Percentiles rank a stretch among this genome's conserved stretches.
These are phyloP conservation scores for Hanseniaspora occidentalis DNA, from an alignment of 805 yeast genomes.

Conservation along the genomic window DNA sequence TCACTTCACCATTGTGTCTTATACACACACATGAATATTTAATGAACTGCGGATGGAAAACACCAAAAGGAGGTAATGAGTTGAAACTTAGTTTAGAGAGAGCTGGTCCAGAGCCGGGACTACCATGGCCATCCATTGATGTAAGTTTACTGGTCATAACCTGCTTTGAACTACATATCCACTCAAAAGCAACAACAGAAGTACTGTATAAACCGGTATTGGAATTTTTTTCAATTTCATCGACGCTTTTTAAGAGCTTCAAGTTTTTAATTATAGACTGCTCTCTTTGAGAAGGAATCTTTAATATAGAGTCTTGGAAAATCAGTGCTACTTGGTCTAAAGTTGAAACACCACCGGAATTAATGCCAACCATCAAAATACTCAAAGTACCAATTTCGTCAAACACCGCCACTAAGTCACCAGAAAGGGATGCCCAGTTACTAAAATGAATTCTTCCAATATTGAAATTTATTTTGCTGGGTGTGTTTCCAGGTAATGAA, in stretches of 20 bases:
- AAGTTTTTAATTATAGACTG: background rate
- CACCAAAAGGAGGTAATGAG: constrained; percentile 23
- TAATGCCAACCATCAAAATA: constrained; percentile 40
- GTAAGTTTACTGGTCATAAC: constrained; percentile 12
- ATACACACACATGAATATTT: constrained; percentile 25
- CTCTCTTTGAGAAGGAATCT: constrained; percentile 11
- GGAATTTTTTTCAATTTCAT: constrained; percentile 27
- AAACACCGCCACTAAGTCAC: constrained; percentile 69
- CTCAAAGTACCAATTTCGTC: constrained; percentile 62
- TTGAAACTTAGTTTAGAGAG: constrained; percentile 21
- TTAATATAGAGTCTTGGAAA: constrained; percentile 28
- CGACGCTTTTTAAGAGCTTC: background rate
- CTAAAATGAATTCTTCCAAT: constrained; percentile 56
- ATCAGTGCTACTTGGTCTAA: constrained; percentile 23
- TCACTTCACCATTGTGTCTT: constrained; percentile 24
- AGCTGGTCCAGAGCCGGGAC: constrained; percentile 1
- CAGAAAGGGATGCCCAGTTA: constrained; percentile 34
- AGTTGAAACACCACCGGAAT: constrained; percentile 23
- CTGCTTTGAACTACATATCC: constrained; percentile 29
- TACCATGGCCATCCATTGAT: constrained; percentile 2
- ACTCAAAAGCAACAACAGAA: constrained; percentile 29
- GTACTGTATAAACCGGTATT: constrained; percentile 24
- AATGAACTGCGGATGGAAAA: constrained; percentile 26
- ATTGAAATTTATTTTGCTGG: constrained; percentile 17
- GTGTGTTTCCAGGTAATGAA: background rate